Conservation (phyloP, 2,329 filamentous ascomycete species). For the Fusarium pseudocircinatum region DNA sequence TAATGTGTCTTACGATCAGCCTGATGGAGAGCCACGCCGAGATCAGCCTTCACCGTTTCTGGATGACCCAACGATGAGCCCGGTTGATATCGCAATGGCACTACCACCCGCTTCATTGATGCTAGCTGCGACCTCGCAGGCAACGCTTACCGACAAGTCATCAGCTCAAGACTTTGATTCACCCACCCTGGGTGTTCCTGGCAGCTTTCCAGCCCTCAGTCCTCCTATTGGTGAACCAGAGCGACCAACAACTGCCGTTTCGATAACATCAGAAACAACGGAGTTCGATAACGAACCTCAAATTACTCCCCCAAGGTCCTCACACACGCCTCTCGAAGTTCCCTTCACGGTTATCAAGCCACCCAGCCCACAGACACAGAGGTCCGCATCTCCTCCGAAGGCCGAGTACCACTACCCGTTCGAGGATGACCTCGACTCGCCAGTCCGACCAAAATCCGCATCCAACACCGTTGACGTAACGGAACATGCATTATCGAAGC, state of each 20-base stretch:
- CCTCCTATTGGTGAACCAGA: constrained; percentile 55
- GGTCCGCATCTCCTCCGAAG: constrained; percentile 41
- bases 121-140: constrained; percentile 20
- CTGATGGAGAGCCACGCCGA: constrained; percentile 12
- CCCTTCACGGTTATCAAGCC: constrained; percentile 43
- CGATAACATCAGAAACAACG: constrained; percentile 68
- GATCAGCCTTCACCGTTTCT: constrained; percentile 27
- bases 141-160: constrained; percentile 16
- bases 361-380: constrained; percentile 42
- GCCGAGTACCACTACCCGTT: constrained; percentile 63
- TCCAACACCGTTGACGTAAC: constrained; percentile 31
- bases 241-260: constrained; percentile 66
- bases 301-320: constrained; percentile 59
- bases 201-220: constrained; percentile 63
- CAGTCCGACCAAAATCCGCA: constrained; percentile 11
- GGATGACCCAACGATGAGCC: constrained; percentile 34
- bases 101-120: constrained; percentile 37
- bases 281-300: constrained; percentile 81
- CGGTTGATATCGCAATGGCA: constrained; percentile 36
- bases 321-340: constrained; percentile 40
- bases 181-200: constrained; percentile 73
- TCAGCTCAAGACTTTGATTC: constrained; percentile 60
- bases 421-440: constrained; percentile 54
- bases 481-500: constrained; percentile 23
- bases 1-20: constrained; percentile 13